Evolutionary conservation across 2,329 filamentous ascomycete genomes (phyloP), one percentile per base, ranked within the genome.

Genomic region (Neonectria punicea): DNA sequence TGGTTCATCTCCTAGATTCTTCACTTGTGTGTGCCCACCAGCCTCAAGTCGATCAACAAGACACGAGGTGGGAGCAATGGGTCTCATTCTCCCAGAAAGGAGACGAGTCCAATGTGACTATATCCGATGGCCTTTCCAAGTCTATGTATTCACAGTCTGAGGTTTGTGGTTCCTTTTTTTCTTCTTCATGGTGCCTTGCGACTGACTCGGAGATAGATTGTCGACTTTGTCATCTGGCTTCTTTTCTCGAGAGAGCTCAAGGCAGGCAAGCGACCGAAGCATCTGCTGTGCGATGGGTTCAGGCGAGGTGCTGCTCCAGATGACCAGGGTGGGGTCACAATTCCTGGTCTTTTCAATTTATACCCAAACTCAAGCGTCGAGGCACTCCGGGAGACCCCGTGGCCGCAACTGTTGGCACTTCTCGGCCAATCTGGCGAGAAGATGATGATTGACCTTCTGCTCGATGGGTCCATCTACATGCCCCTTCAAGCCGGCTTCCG

Each of bases 231-330:
- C 30, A 88, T 98, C 46, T 94, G 91, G 88, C 84, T 87, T 10
- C 82, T 97, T 2, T 97, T 97, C 77, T 87, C 86, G 13, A 85
- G 86, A 70, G 79, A 82, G 16, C 80, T 83, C 34, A 76, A 30
- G 80, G 79, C 63, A 77, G 82, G 69, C 10, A 39, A 67, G 54
- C 87, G 86, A 73, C 90, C 91, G 2, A 86, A 87, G 55, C 93
- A 98, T 79, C 74, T 97, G 5, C 86, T 99, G 5, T 94, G 93
- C 71, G 91, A 97, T 82, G 95, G 95, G 25, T 97, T 90, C 72
- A 88, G 91, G 72, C 87, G 85, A 70, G 76, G 80, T 28, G 70
- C 70, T 36, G 75, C 70, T 34, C 79, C 77, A 28, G 73, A 68
- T 6, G 73, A 74, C 6, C 69, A 76, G 13, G 64, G 61, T 1